Conservation (phyloP, 1,284 basidiomycete species). For the Papiliotrema terrestris region DNA sequence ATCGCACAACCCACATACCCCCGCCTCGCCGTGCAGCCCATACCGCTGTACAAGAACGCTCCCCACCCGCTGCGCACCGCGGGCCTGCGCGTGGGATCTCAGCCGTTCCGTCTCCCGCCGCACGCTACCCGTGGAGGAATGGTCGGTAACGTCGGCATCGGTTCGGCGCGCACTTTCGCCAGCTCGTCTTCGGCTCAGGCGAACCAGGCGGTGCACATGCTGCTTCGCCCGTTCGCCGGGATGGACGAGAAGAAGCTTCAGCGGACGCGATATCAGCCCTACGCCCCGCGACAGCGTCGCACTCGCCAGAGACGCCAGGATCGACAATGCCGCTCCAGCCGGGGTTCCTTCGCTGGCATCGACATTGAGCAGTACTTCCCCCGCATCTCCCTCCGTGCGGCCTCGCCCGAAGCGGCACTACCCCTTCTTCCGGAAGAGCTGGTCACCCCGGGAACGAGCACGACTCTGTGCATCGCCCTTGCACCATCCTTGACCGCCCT, state of each 20-base stretch:
- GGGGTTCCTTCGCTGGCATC: neutral
- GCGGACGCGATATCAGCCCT: constrained; percentile 27
- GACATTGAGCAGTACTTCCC: constrained; percentile 39
- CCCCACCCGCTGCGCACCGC: constrained; percentile 2
- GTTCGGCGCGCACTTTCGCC: constrained; percentile 32
- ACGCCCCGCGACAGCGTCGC: constrained; percentile 7
- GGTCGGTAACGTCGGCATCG: constrained; percentile 32
- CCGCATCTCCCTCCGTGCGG: constrained; percentile 3
- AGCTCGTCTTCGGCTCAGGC: constrained; percentile 15
- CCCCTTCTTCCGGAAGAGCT: constrained; percentile 34
- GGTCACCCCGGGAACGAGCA: constrained; percentile 27
- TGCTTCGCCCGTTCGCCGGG: constrained; percentile 30
- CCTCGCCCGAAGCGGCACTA: constrained; percentile 7
- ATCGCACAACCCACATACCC: constrained; percentile 18
- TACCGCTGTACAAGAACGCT: constrained; percentile 1
- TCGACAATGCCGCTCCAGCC: neutral
- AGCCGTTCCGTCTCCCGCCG: constrained; percentile 4
- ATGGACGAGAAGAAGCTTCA: constrained; percentile 32
- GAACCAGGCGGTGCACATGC: constrained; percentile 23
- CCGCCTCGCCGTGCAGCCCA: constrained; percentile 14
- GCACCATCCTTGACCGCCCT: constrained; percentile 31
- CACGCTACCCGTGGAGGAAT: constrained; percentile 19
- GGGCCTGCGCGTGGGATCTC: neutral
- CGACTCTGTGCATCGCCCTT: constrained; percentile 36
- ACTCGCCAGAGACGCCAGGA: neutral